Evolutionary conservation across 257 asterid species (phyloP).

Genomic region (Solanum chiquidenum): DNA sequence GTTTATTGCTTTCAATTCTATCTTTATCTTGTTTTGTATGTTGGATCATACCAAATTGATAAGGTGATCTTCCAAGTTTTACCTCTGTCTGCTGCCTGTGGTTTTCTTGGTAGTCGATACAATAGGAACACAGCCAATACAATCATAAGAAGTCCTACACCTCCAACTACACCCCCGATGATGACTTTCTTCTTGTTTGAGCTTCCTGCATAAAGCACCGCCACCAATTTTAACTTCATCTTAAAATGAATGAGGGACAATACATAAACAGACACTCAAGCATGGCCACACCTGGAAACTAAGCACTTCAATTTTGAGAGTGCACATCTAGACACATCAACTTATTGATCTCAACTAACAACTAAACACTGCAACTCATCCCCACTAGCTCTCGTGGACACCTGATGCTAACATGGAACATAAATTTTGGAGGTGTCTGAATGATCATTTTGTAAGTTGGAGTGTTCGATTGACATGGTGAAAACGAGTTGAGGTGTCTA

Average conservation of each 20-base stretch:
- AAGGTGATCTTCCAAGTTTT: background rate
- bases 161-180: conserved; percentile 68
- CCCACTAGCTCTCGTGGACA: background rate
- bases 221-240: background rate
- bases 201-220: conserved; percentile 28
- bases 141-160: conserved; percentile 40
- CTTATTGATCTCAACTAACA: background rate
- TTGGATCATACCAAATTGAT: background rate
- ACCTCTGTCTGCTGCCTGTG: conserved; percentile 35
- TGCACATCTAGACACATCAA: background rate
- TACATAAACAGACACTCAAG: background rate
- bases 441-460: background rate
- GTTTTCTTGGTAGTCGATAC: conserved; percentile 34
- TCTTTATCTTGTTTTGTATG: background rate
- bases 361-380: background rate
- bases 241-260: background rate
- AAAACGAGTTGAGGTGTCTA: background rate
- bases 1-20: background rate
- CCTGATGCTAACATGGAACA: background rate
- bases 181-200: conserved; percentile 46
- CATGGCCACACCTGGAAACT: background rate
- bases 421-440: background rate
- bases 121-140: conserved; percentile 32
- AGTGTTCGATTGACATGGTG: background rate
- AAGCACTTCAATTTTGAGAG: background rate